phyloP scores from a whole-genome alignment of 1,284 basidiomycete species.

The Leccinum brunneo-olivaceum region DNA sequence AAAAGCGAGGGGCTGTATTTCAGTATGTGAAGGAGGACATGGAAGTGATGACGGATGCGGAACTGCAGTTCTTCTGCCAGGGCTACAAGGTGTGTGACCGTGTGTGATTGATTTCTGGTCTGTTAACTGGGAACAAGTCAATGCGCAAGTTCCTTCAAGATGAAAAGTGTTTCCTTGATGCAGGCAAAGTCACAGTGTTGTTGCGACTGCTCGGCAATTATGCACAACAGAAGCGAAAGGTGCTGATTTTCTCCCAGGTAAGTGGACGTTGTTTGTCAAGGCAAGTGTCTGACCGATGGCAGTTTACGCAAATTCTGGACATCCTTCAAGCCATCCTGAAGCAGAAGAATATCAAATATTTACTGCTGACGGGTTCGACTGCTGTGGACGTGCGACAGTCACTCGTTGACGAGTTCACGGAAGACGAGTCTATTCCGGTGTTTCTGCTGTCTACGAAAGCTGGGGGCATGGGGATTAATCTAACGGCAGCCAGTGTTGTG shows the following conservation, averaged over 20 bases:
- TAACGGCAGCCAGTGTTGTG: slow-evolving; percentile 89
- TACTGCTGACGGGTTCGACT: slow-evolving; percentile 91
- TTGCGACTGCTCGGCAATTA: slow-evolving; percentile 71
- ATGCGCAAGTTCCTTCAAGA: slow-evolving; percentile 74
- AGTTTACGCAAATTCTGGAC: slow-evolving; percentile 94
- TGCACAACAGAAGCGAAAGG: slow-evolving; percentile 66
- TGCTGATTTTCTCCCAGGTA: slow-evolving; percentile 92
- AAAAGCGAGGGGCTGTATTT: slow-evolving; percentile 69
- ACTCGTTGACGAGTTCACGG: slow-evolving; percentile 95
- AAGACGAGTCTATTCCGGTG: slow-evolving; percentile 84
- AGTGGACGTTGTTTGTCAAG: slow-evolving; percentile 8
- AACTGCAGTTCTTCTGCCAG: slow-evolving; percentile 77
- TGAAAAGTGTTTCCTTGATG: slow-evolving; percentile 75
- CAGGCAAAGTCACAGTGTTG: slow-evolving; percentile 83
- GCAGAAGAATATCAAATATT: slow-evolving; percentile 69
- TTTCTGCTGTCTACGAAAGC: slow-evolving; percentile 96
- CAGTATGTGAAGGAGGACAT: slow-evolving; percentile 88
- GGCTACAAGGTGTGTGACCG: slow-evolving; percentile 66
- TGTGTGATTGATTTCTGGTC: neutral
- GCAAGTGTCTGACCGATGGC: slow-evolving; percentile 1
- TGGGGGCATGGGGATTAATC: slow-evolving; percentile 87
- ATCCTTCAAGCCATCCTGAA: slow-evolving; percentile 87
- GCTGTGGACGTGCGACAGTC: slow-evolving; percentile 91
- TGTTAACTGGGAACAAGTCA: slow-evolving; percentile 43
- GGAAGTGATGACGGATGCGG: slow-evolving; percentile 92